phyloP scores from a whole-genome alignment of 1,139 yeast genomes.

The Debaryomycetaceae sp. region DNA sequence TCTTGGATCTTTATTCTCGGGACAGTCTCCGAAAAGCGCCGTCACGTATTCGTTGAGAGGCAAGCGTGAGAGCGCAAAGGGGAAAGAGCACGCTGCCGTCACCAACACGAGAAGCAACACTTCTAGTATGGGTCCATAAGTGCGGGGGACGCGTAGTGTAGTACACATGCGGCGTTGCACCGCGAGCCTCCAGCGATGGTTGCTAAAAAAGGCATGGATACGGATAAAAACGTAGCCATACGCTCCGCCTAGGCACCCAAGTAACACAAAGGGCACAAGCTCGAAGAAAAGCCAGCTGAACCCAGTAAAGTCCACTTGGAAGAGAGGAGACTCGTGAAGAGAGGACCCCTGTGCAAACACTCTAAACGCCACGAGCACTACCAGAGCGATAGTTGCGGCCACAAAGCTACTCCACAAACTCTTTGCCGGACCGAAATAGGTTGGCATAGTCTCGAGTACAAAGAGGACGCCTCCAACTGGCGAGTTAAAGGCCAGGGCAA shows the following conservation, averaged over 20 bases:
- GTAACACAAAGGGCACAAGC: constrained; percentile 50
- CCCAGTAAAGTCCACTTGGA: constrained; percentile 53
- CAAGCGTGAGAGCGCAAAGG: constrained; percentile 41
- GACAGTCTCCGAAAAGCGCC: constrained; percentile 57
- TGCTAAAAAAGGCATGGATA: constrained; percentile 29
- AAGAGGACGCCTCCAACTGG: constrained; percentile 93
- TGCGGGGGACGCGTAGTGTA: constrained; percentile 6
- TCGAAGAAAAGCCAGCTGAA: constrained; percentile 69
- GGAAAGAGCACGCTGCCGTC: constrained; percentile 47
- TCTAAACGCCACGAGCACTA: constrained; percentile 44
- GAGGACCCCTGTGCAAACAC: constrained; percentile 49
- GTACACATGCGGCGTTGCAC: constrained; percentile 10
- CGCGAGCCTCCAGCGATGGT: constrained; percentile 9
- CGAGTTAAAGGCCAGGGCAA: constrained; percentile 86
- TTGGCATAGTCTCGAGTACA: constrained; percentile 63
- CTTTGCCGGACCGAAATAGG: constrained; percentile 50
- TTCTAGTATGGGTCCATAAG: constrained; percentile 26
- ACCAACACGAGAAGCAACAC: constrained; percentile 34
- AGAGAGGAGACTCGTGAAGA: constrained; percentile 45
- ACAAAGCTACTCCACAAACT: constrained; percentile 79
- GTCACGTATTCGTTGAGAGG: constrained; percentile 48
- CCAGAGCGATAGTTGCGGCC: constrained; percentile 65
- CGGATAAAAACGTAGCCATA: constrained; percentile 47
- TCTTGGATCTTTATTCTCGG: no score
- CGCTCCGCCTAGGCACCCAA: constrained; percentile 63